Base-by-base conservation (phyloP, 2,329 filamentous ascomycete species). In the Chaetothyriales sp. region DNA sequence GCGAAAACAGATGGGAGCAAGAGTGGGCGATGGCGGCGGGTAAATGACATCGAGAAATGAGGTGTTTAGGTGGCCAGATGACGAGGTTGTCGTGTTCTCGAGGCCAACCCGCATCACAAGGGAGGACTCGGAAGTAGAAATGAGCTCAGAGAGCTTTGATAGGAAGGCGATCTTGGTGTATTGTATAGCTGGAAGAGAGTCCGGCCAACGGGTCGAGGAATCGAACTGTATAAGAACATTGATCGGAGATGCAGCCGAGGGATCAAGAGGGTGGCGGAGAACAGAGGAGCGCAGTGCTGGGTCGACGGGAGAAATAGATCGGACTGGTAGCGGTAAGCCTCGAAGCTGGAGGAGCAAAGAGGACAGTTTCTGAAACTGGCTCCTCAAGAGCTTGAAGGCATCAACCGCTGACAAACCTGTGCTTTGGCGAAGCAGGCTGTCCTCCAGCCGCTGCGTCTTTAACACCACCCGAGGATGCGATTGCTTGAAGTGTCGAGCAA, bases 181-280 rank as follows among this genome's bases (percentile, higher is more conserved):
- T 65, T 98, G 92, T 51, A 96, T 95, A 4, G 90, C 89, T 2
- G 79, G 79, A 7, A 96, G 69, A 62, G 93, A 87, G 63, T 96
- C 89, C 0, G 92, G 92, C 92, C 92, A 98, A 59, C 86, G 83
- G 45, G 81, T 83, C 5, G 92, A 96, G 3, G 84, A 86, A 68
- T 98, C 92, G 60, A 98, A 96, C 62, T 90, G 89, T 46, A 98
- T 74, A 43, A 88, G 77, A 28, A 93, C 77, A 58, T 93, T 82
- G 57, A 89, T 83, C 0, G 86, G 83, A 9, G 61, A 56, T 6
- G 59, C 53, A 28, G 52, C 54, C 18, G 57, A 54, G 22, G 58
- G 57, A 43, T 58, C 55, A 15, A 61, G 55, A 19, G 66, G 61
- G 28, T 63, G 51, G 44, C 56, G 60, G 19, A 68, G 58, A 1